Percentiles rank a stretch among this genome's conserved stretches.
Evolutionary conservation across 805 yeast genomes (phyloP).

Genomic region (Kodamaea leandrae): DNA sequence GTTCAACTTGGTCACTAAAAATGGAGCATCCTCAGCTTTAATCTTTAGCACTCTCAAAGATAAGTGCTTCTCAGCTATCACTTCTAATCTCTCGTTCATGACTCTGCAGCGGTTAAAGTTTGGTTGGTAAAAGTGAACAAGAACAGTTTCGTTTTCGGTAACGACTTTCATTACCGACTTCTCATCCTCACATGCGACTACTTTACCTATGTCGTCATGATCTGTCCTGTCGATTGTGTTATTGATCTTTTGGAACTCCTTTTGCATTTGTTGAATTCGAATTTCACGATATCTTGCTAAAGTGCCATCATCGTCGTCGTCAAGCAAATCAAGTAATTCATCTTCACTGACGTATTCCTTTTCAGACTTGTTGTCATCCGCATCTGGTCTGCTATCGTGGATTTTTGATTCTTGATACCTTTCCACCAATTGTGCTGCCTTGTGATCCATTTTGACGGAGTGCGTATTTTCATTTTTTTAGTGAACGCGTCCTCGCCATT

Average conservation of each 20-base stretch:
- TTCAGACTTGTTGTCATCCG: constrained; percentile 9
- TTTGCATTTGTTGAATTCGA: constrained; percentile 55
- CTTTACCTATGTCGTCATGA: constrained; percentile 41
- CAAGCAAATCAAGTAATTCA: constrained; percentile 35
- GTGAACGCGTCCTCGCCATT: background rate
- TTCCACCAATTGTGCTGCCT: constrained; percentile 37
- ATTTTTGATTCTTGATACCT: constrained; percentile 44
- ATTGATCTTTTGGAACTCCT: constrained; percentile 38
- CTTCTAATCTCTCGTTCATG: constrained; percentile 47
- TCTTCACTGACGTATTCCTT: constrained; percentile 12
- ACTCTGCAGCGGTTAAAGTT: constrained; percentile 57
- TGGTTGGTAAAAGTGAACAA: constrained; percentile 65
- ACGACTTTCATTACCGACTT: constrained; percentile 54
- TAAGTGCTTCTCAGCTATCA: constrained; percentile 57
- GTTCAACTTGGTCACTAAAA: constrained; percentile 59
- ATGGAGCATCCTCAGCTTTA: constrained; percentile 67
- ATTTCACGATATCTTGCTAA: constrained; percentile 54
- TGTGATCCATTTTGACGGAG: constrained; percentile 31
- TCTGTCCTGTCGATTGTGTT: constrained; percentile 25
- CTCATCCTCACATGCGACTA: constrained; percentile 48
- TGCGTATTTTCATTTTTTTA: background rate
- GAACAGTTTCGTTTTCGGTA: constrained; percentile 37
- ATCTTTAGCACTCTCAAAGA: constrained; percentile 52
- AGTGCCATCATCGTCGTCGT: constrained; percentile 34
- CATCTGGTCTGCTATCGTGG: constrained; percentile 20